Evolutionary conservation across 2,329 filamentous ascomycete genomes (phyloP).

Genomic region (Apiospora kogelbergensis): DNA sequence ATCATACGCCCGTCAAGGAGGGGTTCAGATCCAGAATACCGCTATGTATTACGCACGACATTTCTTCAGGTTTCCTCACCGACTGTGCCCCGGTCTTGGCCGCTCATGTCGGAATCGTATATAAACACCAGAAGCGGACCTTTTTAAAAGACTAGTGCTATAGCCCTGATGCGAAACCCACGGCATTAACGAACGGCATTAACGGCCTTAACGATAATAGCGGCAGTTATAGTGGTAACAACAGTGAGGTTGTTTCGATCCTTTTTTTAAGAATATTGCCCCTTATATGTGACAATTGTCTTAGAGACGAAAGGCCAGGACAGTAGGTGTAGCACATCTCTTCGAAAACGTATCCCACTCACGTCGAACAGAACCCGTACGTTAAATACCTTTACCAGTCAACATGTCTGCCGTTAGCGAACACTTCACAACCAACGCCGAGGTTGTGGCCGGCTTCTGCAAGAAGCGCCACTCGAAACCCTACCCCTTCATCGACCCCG

Average conservation of each 20-base stretch:
- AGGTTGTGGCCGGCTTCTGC: not conserved
- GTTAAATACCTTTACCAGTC: too few species aligned
- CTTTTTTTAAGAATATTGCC: too few species aligned
- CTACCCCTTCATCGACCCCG: constrained; percentile 32
- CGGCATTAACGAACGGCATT: too few species aligned
- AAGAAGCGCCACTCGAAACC: constrained; percentile 22
- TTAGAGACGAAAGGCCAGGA: too few species aligned
- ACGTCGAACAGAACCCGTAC: not conserved
- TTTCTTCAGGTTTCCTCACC: not conserved
- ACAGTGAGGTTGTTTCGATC: too few species aligned
- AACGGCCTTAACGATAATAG: too few species aligned
- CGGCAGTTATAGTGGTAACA: too few species aligned
- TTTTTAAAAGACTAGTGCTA: too few species aligned
- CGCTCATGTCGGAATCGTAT: not conserved
- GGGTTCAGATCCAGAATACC: not conserved
- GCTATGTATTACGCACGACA: not conserved
- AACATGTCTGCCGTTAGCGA: not conserved
- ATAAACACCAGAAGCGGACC: too few species aligned
- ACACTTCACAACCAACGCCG: not conserved
- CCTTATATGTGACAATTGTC: too few species aligned
- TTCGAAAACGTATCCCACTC: not conserved
- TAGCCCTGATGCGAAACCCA: too few species aligned
- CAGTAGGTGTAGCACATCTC: too few species aligned
- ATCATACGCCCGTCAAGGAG: not conserved
- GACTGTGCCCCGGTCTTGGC: not conserved